A percentile compares a stretch with the other conserved stretches of the same genome.
These are phyloP conservation scores for Penicillium subrubescens DNA, from an alignment of 495 filamentous ascomycete genomes.

Conservation along the genomic window DNA sequence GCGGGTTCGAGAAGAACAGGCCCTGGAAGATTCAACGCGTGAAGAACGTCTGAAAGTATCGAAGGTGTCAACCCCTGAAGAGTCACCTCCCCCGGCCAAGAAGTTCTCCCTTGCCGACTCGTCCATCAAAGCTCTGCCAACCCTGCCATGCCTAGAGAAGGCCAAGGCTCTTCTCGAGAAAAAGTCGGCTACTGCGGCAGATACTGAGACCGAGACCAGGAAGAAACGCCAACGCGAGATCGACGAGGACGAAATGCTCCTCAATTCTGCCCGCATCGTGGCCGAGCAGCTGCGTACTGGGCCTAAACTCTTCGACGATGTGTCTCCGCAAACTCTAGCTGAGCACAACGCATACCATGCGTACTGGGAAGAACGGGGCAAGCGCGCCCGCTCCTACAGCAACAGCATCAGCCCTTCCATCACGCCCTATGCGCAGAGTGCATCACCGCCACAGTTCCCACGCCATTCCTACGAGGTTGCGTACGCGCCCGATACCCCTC, in stretches of 20 bases:
- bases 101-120: constrained; percentile 37
- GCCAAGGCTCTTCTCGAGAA: constrained; percentile 31
- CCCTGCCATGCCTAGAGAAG: constrained; percentile 42
- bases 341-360: neutral
- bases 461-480: constrained; percentile 42
- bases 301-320: constrained; percentile 34
- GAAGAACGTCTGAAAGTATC: constrained; percentile 25
- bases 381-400: constrained; percentile 22
- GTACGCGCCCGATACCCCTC: constrained; percentile 40
- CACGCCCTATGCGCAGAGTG: constrained; percentile 27
- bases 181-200: constrained; percentile 23
- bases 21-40: constrained; percentile 10
- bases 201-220: constrained; percentile 14
- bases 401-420: constrained; percentile 29
- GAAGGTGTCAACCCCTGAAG: constrained; percentile 26
- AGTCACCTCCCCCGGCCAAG: constrained; percentile 17
- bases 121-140: constrained; percentile 39
- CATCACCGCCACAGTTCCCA: constrained; percentile 33
- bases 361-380: constrained; percentile 1
- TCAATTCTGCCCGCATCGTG: constrained; percentile 46
- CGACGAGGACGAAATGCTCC: constrained; percentile 47
- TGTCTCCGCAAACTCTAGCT: neutral
- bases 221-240: constrained; percentile 29
- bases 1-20: constrained; percentile 26
- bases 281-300: constrained; percentile 44